Evolutionary conservation across 2,329 filamentous ascomycete genomes (phyloP).

Genomic region (Botrytis porri): DNA sequence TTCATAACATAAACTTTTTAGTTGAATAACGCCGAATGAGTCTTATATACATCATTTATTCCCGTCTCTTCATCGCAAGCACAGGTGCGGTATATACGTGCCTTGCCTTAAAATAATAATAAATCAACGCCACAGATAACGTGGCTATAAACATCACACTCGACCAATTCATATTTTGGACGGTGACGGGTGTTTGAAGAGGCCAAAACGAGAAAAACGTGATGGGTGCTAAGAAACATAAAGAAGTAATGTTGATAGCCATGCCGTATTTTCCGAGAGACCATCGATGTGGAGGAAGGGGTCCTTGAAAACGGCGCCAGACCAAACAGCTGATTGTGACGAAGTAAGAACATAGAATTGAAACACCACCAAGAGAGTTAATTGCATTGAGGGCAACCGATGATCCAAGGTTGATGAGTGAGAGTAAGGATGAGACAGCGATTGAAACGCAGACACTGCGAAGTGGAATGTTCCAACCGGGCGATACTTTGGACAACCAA

Average conservation of each 20-base stretch:
- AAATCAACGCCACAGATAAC: conserved; percentile 20
- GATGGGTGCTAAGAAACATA: conserved; percentile 43
- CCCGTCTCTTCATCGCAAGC: conserved; percentile 1
- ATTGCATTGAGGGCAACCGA: conserved; percentile 51
- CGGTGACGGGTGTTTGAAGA: conserved; percentile 37
- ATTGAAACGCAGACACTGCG: conserved; percentile 24
- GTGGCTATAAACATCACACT: conserved; percentile 22
- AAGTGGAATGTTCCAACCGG: conserved; percentile 24
- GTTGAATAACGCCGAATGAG: neutral
- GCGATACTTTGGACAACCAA: conserved; percentile 40
- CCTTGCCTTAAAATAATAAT: conserved; percentile 24
- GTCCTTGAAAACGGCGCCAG: conserved; percentile 37
- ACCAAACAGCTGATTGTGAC: conserved; percentile 44
- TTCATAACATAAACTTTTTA: neutral
- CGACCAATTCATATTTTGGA: conserved; percentile 47
- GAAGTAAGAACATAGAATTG: conserved; percentile 50
- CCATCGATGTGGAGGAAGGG: conserved; percentile 43
- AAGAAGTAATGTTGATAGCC: conserved; percentile 42
- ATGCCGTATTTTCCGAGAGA: conserved; percentile 43
- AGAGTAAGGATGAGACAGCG: conserved; percentile 20
- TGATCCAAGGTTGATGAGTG: conserved; percentile 49
- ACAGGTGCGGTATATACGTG: conserved; percentile 32
- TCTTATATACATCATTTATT: neutral
- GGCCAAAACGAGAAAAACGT: conserved; percentile 49
- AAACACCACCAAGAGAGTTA: conserved; percentile 47